Conservation (phyloP, 1,284 basidiomycete genomes). For the Naganishia cerealis region DNA sequence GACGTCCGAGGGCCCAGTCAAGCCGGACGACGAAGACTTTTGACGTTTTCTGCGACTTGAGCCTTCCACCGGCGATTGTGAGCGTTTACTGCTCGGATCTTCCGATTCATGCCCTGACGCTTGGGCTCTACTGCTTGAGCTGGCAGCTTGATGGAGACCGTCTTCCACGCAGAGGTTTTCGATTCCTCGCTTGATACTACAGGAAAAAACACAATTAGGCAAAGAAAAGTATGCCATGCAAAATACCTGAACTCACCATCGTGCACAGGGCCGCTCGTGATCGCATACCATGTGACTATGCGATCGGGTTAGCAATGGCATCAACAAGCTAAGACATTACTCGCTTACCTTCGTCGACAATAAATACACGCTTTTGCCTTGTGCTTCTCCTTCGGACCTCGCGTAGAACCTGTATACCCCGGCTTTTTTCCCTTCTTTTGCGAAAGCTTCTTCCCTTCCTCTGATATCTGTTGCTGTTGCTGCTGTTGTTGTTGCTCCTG, state of each 20-base stretch:
- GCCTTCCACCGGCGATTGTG: constrained; percentile 5
- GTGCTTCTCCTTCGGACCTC: constrained; percentile 52
- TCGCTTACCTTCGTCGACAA: constrained; percentile 70
- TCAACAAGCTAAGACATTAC: constrained; percentile 42
- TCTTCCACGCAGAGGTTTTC: constrained; percentile 87
- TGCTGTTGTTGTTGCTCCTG: no score
- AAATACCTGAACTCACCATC: constrained; percentile 65
- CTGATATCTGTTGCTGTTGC: constrained; percentile 8
- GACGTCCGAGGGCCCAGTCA: neutral
- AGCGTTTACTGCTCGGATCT: constrained; percentile 5
- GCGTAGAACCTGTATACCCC: constrained; percentile 58
- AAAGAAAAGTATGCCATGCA: constrained; percentile 17
- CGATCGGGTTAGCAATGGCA: neutral
- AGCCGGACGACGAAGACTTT: constrained; percentile 14
- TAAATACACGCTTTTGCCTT: constrained; percentile 91
- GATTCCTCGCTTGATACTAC: constrained; percentile 85
- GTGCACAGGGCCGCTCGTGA: constrained; percentile 76
- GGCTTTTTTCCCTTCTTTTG: constrained; percentile 59
- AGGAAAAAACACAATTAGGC: neutral
- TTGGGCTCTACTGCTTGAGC: no score
- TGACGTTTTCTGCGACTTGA: constrained; percentile 4
- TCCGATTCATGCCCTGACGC: constrained; percentile 1
- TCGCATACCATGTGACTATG: constrained; percentile 74
- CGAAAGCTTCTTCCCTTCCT: constrained; percentile 27
- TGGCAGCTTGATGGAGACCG: constrained; percentile 13